Percentiles rank a stretch among this genome's conserved stretches.
Evolutionary conservation across 2,329 filamentous ascomycete species (phyloP).

Genomic region (Cladorrhinum sp.): DNA sequence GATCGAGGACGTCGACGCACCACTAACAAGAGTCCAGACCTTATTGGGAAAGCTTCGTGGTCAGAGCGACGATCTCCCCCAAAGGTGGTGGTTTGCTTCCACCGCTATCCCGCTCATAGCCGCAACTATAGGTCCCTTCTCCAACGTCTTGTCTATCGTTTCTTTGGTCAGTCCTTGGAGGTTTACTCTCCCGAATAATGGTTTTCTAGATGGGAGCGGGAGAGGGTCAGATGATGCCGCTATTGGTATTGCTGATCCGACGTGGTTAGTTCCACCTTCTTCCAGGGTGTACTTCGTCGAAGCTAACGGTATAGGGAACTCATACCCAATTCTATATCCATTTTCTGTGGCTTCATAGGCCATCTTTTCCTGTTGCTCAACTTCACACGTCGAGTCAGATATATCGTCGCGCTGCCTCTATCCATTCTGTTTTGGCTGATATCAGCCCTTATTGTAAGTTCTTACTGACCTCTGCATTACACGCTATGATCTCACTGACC

Average conservation of each 20-base stretch:
- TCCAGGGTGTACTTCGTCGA: not conserved
- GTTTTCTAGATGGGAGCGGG: constrained; percentile 35
- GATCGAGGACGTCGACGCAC: not conserved
- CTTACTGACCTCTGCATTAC: not conserved
- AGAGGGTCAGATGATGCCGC: constrained; percentile 48
- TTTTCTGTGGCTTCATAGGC: constrained; percentile 62
- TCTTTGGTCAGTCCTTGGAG: constrained; percentile 65
- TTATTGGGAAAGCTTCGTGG: constrained; percentile 6
- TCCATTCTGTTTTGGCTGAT: constrained; percentile 67
- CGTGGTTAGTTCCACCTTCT: constrained; percentile 49
- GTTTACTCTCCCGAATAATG: constrained; percentile 44
- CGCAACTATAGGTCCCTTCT: constrained; percentile 66
- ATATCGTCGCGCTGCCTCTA: constrained; percentile 63
- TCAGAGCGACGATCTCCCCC: constrained; percentile 2
- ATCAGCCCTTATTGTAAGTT: constrained; percentile 54
- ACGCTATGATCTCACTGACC: not conserved
- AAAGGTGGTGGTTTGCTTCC: constrained; percentile 39
- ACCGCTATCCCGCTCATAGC: constrained; percentile 56
- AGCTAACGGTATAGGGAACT: constrained; percentile 45
- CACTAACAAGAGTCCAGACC: not conserved
- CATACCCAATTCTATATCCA: constrained; percentile 60
- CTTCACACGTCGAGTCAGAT: constrained; percentile 63
- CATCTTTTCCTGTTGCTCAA: constrained; percentile 68
- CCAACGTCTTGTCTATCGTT: constrained; percentile 66
- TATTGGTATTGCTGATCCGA: constrained; percentile 54